Conservation (phyloP, 805 yeast genomes). For the Barnettozyma pratensis region DNA sequence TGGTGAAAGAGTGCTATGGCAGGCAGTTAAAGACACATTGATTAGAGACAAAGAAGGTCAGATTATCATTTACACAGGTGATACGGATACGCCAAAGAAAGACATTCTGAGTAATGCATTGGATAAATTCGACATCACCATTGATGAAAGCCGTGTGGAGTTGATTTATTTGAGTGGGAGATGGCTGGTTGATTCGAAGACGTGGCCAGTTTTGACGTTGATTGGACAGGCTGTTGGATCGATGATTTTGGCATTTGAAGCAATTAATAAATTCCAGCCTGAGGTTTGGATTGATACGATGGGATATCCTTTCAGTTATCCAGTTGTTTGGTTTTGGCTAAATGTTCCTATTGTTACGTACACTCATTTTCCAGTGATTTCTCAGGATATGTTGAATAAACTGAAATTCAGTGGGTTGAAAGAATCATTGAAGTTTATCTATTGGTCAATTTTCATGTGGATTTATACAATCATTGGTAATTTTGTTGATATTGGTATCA, state of each 20-base stretch:
- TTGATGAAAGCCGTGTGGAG: constrained; percentile 49
- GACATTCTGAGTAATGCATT: constrained; percentile 47
- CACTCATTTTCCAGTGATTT: constrained; percentile 93
- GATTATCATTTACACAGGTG: constrained; percentile 72
- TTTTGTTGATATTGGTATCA: constrained; percentile 57
- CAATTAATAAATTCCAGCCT: constrained; percentile 59
- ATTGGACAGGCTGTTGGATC: constrained; percentile 88
- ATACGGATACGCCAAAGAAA: constrained; percentile 41
- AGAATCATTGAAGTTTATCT: constrained; percentile 42
- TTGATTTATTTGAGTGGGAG: constrained; percentile 56
- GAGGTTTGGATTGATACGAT: constrained; percentile 93
- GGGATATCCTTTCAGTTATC: constrained; percentile 88
- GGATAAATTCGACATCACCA: constrained; percentile 49
- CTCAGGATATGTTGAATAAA: constrained; percentile 77
- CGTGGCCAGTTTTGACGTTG: constrained; percentile 78
- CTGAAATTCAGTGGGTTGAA: constrained; percentile 30
- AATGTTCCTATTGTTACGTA: constrained; percentile 78
- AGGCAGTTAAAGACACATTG: constrained; percentile 74
- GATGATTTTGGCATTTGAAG: constrained; percentile 60
- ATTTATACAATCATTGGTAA: constrained; percentile 64
- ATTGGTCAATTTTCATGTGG: constrained; percentile 68
- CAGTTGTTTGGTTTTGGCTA: constrained; percentile 49
- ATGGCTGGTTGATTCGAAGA: constrained; percentile 57
- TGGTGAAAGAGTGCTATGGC: constrained; percentile 96
- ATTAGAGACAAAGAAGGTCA: constrained; percentile 41